These are phyloP conservation scores for Musa acuminata DNA, from an alignment of 176 grass and related monocot species.

Conservation along the genomic window DNA sequence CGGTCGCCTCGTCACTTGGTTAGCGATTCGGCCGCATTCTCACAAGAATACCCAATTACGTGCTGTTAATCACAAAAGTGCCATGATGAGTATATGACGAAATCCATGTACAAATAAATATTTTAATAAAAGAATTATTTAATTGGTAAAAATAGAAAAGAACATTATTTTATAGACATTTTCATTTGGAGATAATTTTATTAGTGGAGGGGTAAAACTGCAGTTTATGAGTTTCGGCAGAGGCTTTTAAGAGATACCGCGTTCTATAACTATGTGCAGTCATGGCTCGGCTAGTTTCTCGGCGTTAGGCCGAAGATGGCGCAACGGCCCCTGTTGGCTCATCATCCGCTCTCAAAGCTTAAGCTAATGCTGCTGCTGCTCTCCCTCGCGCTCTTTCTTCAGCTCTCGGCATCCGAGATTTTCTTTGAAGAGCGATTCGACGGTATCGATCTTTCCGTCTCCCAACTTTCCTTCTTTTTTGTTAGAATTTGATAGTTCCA, in stretches of 20 bases:
- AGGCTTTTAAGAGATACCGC: not conserved
- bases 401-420: conserved; percentile 50
- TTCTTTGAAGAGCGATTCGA: conserved; percentile 99
- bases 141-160: too few species aligned
- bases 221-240: not conserved
- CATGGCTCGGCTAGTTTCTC: not conserved
- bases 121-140: too few species aligned
- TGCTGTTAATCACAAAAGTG: too few species aligned
- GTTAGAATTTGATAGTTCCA: not conserved
- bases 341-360: not conserved
- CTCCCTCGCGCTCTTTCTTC: conserved; percentile 24
- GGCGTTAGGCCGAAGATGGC: conserved; percentile 5
- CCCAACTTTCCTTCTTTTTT: not conserved
- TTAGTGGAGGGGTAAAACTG: not conserved
- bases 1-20: too few species aligned
- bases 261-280: not conserved
- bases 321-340: not conserved
- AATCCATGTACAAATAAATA: too few species aligned
- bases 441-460: conserved; percentile 24
- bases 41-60: too few species aligned
- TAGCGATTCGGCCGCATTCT: too few species aligned
- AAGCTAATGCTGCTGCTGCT: conserved; percentile 8
- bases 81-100: too few species aligned
- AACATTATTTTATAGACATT: too few species aligned
- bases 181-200: too few species aligned